Evolutionary conservation across 2,329 filamentous ascomycete genomes (phyloP).

Genomic region (Neonectria magnoliae): DNA sequence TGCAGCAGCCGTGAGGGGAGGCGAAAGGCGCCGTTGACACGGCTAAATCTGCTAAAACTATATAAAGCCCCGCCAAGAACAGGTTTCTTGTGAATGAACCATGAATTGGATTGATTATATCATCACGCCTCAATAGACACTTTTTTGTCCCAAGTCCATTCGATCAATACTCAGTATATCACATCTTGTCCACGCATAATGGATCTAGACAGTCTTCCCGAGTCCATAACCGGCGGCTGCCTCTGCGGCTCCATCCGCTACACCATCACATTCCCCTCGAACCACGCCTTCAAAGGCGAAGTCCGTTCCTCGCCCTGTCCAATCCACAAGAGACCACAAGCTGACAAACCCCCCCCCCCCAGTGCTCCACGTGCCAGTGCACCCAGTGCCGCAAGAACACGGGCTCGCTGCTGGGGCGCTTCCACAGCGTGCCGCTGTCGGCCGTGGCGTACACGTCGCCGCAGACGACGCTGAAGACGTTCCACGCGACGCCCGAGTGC

Average conservation of each 20-base stretch:
- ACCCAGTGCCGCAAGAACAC: constrained; percentile 64
- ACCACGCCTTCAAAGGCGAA: constrained; percentile 54
- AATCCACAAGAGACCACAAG: neutral
- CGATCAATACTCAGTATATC: neutral
- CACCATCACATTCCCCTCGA: constrained; percentile 55
- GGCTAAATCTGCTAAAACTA: constrained; percentile 5
- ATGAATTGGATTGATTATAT: constrained; percentile 9
- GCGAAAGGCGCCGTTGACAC: constrained; percentile 46
- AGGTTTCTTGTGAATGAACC: constrained; percentile 9
- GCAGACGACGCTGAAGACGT: constrained; percentile 49
- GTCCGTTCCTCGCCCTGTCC: constrained; percentile 37
- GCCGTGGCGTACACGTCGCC: constrained; percentile 50
- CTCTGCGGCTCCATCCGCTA: constrained; percentile 62
- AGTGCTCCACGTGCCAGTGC: constrained; percentile 63
- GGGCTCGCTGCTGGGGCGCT: constrained; percentile 56
- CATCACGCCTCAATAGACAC: neutral
- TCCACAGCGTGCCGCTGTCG: constrained; percentile 50
- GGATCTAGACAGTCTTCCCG: constrained; percentile 42
- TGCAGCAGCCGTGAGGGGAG: neutral
- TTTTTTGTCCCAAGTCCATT: neutral
- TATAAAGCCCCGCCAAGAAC: constrained; percentile 28
- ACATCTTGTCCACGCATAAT: constrained; percentile 20
- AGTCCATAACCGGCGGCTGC: constrained; percentile 59
- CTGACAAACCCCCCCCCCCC: neutral
- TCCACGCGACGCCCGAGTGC: constrained; percentile 50